Evolutionary conservation across 768 basidiomycete species (phyloP).

Genomic region (Amanita rubescens): DNA sequence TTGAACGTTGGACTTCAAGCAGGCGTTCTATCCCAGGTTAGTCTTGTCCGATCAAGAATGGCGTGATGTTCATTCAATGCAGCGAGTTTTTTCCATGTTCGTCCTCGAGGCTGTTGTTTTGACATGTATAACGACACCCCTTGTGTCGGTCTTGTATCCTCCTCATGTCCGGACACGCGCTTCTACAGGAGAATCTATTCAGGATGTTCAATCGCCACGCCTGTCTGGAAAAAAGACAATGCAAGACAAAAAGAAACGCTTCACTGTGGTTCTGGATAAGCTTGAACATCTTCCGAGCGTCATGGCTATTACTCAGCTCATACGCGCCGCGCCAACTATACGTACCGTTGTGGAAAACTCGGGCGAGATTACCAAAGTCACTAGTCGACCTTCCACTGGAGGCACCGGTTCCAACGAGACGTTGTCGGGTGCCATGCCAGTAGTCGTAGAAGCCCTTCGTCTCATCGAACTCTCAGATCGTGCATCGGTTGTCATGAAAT

Average conservation of each 20-base stretch:
- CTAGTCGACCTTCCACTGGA: not conserved
- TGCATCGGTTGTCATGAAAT: conserved; percentile 83
- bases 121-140: conserved; percentile 83
- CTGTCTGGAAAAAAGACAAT: not conserved
- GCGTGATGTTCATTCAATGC: not conserved
- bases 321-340: conserved; percentile 36
- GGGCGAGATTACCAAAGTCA: not conserved
- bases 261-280: conserved; percentile 85
- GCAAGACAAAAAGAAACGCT: conserved; percentile 37
- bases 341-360: conserved; percentile 12
- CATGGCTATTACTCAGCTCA: conserved; percentile 84
- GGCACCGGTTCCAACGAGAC: not conserved
- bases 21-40: conserved; percentile 58
- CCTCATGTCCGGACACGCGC: conserved; percentile 46
- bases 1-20: conserved; percentile 88
- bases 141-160: conserved; percentile 42
- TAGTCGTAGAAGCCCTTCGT: conserved; percentile 55
- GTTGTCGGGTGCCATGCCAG: not conserved
- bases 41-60: conserved; percentile 1
- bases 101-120: conserved; percentile 77
- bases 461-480: conserved; percentile 85
- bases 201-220: not conserved
- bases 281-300: conserved; percentile 83
- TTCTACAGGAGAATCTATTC: conserved; percentile 32
- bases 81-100: conserved; percentile 90